Evolutionary conservation across 1,284 basidiomycete species (phyloP), one percentile per base, ranked within the genome.

Genomic region (Caloboletus firmus): DNA sequence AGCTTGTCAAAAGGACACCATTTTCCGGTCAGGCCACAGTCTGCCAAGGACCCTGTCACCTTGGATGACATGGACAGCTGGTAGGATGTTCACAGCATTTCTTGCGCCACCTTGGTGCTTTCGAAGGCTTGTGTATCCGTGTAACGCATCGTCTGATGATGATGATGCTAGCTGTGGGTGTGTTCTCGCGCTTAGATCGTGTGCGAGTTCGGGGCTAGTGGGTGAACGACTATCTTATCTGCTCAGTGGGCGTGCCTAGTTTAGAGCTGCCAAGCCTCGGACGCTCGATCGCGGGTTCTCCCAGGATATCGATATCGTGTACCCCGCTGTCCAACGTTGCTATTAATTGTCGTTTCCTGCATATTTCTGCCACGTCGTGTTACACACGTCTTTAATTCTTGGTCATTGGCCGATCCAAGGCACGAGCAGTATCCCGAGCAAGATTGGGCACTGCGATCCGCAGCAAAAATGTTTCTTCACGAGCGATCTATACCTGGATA

Each of bases 1-100:
- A 24, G 17, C 34, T 35, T 58, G 48, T 45, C 41, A 47, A 13
- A 15, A 13, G 37, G 51, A 22, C 43, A 22, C 31, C 32, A 6
- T 31, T 20, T 39, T 39, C 26, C 24, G 13, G 54, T 52, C 58
- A 52, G 43, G 59, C 46, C 40, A 36, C 26, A 26, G 26, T n/a
- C 43, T 32, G 49, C n/a, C 56, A 24, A 49, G 59, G 49, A 40
- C 40, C n/a, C 47, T 60, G 53, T 56, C 56, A n/a, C n/a, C 8
- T 11, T 13, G 28, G 36, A 5, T 55, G 57, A 41, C 56, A 36
- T 22, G 35, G 31, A 43, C 54, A 49, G 49, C 9, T 30, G 37
- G 17, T 40, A 30, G 26, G 28, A 30, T 42, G 22, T 46, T 32
- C 42, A 59, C 43, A 56, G 41, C 41, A 43, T 36, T 4, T 8